phyloP scores from a whole-genome alignment of 352 stramenopile genomes.

The Elongisporangium undulatum region DNA sequence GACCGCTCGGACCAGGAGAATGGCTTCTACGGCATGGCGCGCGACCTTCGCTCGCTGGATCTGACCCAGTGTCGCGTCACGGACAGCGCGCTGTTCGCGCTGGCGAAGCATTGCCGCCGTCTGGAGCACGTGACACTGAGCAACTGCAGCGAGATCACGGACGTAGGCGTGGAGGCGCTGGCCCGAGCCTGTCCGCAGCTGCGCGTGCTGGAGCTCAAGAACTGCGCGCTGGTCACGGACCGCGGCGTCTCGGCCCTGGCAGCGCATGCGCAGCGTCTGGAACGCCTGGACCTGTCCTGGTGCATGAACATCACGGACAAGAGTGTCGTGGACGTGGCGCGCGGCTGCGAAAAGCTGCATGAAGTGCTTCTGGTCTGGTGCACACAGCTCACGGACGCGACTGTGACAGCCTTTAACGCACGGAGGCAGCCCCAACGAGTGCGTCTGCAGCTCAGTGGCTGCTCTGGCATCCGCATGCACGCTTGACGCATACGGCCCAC shows the following conservation, averaged over 20 bases:
- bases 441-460: constrained; percentile 61
- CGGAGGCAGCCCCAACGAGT: constrained; percentile 10
- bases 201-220: constrained; percentile 62
- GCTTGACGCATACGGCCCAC: background rate
- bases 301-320: constrained; percentile 90
- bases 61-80: constrained; percentile 74
- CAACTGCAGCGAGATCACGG: constrained; percentile 75
- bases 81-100: constrained; percentile 53
- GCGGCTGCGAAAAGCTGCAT: constrained; percentile 50
- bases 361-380: constrained; percentile 80
- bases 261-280: constrained; percentile 43
- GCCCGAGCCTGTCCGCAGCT: constrained; percentile 47
- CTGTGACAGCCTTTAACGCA: constrained; percentile 48
- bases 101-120: constrained; percentile 55
- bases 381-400: constrained; percentile 73
- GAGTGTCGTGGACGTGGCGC: constrained; percentile 60
- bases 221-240: constrained; percentile 80
- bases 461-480: constrained; percentile 40
- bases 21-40: constrained; percentile 42
- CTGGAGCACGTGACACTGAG: constrained; percentile 71
- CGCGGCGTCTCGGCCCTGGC: constrained; percentile 54
- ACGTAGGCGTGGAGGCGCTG: constrained; percentile 66
- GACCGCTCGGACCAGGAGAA: constrained; percentile 32
- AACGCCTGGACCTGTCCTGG: constrained; percentile 77
- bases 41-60: constrained; percentile 47